Percentiles rank a stretch among this genome's conserved stretches.
Evolutionary conservation across 371 early-diverging fungal species (phyloP).

Genomic region (Phascolomyces articulosus): DNA sequence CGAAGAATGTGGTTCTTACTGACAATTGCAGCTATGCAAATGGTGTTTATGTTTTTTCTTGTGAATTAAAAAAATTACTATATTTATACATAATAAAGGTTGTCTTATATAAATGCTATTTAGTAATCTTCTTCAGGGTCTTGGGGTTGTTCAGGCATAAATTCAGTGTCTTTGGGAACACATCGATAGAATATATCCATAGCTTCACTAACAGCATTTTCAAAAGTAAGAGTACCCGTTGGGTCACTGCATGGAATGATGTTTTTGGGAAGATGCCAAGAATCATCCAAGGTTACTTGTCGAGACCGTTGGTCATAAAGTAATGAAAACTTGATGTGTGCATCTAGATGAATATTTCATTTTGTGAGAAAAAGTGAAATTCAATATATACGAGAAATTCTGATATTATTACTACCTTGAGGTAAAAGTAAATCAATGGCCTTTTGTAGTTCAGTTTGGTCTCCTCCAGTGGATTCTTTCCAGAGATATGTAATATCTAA

Average conservation of each 20-base stretch:
- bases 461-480: constrained; percentile 26
- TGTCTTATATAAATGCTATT: neutral
- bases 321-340: constrained; percentile 31
- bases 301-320: constrained; percentile 53
- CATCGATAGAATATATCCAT: constrained; percentile 47
- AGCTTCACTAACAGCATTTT: constrained; percentile 53
- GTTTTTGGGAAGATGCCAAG: constrained; percentile 44
- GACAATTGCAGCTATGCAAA: constrained; percentile 81
- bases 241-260: constrained; percentile 48
- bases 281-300: constrained; percentile 24
- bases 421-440: constrained; percentile 31
- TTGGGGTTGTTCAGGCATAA: constrained; percentile 56
- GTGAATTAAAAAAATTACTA: constrained; percentile 29
- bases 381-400: too few relatives aligned
- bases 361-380: too few relatives aligned
- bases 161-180: constrained; percentile 47
- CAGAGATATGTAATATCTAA: constrained; percentile 37
- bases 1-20: constrained; percentile 90
- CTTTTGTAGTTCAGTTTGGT: constrained; percentile 26
- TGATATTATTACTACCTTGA: too few relatives aligned
- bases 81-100: constrained; percentile 13
- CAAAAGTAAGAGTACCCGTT: constrained; percentile 50
- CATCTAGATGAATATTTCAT: neutral
- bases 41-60: constrained; percentile 82
- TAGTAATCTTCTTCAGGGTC: constrained; percentile 46